phyloP scores from a whole-genome alignment of 768 basidiomycete genomes.

The Psilocybe subaeruginosa region DNA sequence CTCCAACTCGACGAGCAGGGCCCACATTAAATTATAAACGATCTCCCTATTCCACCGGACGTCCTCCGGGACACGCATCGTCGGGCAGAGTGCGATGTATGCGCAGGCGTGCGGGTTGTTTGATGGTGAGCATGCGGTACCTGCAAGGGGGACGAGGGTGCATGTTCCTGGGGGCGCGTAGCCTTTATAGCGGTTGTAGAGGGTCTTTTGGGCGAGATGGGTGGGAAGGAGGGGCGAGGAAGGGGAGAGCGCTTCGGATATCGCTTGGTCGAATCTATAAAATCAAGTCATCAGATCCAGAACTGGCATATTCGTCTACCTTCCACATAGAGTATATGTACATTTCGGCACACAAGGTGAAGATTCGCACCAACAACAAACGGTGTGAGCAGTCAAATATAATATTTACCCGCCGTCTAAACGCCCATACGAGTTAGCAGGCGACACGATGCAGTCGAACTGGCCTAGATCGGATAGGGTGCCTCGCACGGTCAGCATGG shows the following conservation, averaged over 20 bases:
- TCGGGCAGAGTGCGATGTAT: slow-evolving; percentile 28
- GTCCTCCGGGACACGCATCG: slow-evolving; percentile 30
- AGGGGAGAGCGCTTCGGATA: slow-evolving; percentile 17
- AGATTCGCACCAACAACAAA: neutral
- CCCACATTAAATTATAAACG: slow-evolving; percentile 32
- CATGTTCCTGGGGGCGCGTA: slow-evolving; percentile 31
- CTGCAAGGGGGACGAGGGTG: slow-evolving; percentile 25
- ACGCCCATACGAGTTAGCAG: slow-evolving; percentile 24
- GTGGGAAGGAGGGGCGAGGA: slow-evolving; percentile 13
- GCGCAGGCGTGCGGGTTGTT: slow-evolving; percentile 21
- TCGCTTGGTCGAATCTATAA: slow-evolving; percentile 21
- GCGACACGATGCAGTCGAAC: slow-evolving; percentile 27
- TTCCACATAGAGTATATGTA: no score
- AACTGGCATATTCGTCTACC: no score
- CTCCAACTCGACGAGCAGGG: slow-evolving; percentile 17
- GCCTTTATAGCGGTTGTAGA: slow-evolving; percentile 27
- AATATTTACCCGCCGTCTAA: slow-evolving; percentile 23
- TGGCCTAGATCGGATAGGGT: slow-evolving; percentile 4
- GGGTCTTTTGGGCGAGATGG: slow-evolving; percentile 17
- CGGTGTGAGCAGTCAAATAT: neutral
- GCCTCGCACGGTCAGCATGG: slow-evolving; percentile 6
- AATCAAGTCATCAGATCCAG: neutral
- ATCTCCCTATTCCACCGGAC: slow-evolving; percentile 28
- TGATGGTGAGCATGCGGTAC: slow-evolving; percentile 7
- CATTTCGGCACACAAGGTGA: no score